Base-by-base conservation (phyloP, 345 rosid species). In the Rhodomyrtus tomentosa region DNA sequence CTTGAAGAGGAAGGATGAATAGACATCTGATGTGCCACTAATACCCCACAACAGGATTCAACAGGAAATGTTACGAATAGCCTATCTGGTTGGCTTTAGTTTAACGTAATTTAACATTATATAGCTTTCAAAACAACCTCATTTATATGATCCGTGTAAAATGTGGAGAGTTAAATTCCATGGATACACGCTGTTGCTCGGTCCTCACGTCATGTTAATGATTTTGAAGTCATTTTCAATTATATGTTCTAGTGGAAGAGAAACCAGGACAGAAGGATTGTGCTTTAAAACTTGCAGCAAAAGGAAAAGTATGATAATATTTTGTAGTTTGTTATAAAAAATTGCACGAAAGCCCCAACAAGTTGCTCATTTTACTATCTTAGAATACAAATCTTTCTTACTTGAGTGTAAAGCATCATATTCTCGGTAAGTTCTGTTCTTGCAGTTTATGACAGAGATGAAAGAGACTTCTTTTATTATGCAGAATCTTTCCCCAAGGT, bases 381-480 rank as follows among this genome's bases (percentile, higher is more conserved):
- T 68, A 36, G 79, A 18, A 18, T 68, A 36, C 13, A 20, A 68
- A 68, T 68, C 45, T 68, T 68, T 68, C 79, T 20, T 68, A 68
- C 25, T 36, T 10, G 13, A 8, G 13, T 68, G 79, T 36, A 68
- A 36, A 68, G 45, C 56, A 12, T 48, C 38, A 68, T 68, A 36
- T 68, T 68, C 45, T 68, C 45, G 18, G 76, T 84, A 18, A 9
- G 22, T 72, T 51, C 53, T 40, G 27, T 83, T 80, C 14, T 87
- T 86, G 84, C 95, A 97, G 98, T 97, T 97, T 89, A 95, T 97
- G 99, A 97, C 98, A 68, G 98, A 95, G 92, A 97, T 95, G 99
- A 95, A 93, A 90, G 99, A 97, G 91, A 95, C 98, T 13, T 98
- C 99, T 85, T 97, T 97, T 85, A 82, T 97, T 86, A 92, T 95